These are phyloP conservation scores for Fusarium sublunatum DNA, from an alignment of 2,329 filamentous ascomycete species.

Conservation along the genomic window DNA sequence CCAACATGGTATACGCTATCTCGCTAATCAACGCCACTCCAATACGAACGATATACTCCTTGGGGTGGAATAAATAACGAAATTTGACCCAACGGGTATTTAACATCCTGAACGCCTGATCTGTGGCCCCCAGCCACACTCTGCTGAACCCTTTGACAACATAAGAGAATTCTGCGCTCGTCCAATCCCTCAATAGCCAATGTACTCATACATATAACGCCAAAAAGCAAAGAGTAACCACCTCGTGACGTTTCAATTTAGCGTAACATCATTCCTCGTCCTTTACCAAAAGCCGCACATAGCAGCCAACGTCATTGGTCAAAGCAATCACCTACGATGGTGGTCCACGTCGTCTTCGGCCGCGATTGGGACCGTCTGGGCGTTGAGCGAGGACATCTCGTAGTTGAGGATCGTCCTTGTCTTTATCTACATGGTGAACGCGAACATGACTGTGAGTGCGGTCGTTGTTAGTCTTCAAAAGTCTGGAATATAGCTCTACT, in stretches of 20 bases:
- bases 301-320: background rate
- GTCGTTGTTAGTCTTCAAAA: constrained; percentile 16
- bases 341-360: constrained; percentile 75
- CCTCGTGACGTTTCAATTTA: constrained; percentile 11
- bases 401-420: constrained; percentile 84
- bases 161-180: constrained; percentile 7
- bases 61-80: constrained; percentile 18
- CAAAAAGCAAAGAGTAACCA: constrained; percentile 10
- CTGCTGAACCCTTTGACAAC: constrained; percentile 6
- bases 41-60: constrained; percentile 24
- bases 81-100: constrained; percentile 43
- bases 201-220: constrained; percentile 35
- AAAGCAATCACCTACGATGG: constrained; percentile 42
- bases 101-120: constrained; percentile 41
- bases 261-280: constrained; percentile 23
- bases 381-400: constrained; percentile 88
- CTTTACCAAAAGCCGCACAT: background rate
- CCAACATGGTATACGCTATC: constrained; percentile 24
- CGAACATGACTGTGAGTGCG: constrained; percentile 78
- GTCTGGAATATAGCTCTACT: background rate
- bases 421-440: constrained; percentile 89
- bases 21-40: constrained; percentile 27
- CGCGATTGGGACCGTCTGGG: constrained; percentile 84
- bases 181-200: constrained; percentile 18
- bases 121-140: constrained; percentile 21